Conservation (phyloP, 2,329 filamentous ascomycete species). For the Botryotinia calthae region DNA sequence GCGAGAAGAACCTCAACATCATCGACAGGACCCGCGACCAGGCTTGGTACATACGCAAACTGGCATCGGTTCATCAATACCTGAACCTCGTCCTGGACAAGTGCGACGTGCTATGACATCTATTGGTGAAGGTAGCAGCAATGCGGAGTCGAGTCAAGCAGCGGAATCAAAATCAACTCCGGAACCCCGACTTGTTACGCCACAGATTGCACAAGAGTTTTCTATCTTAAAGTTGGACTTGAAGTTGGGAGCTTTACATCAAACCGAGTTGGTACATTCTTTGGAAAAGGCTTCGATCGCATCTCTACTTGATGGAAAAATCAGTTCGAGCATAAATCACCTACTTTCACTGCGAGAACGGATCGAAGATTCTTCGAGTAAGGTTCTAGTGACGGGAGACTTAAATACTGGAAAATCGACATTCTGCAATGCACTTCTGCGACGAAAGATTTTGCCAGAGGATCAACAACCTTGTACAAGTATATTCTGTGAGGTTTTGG, state of each 20-base stretch:
- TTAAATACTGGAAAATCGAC: constrained; percentile 97
- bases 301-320: constrained; percentile 87
- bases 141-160: constrained; percentile 70
- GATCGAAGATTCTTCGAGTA: constrained; percentile 96
- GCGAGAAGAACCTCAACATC: constrained; percentile 48
- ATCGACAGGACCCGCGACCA: constrained; percentile 56
- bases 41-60: constrained; percentile 63
- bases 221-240: constrained; percentile 93
- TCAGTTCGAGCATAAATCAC: constrained; percentile 89
- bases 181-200: constrained; percentile 83
- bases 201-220: constrained; percentile 92
- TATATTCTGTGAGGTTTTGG: constrained; percentile 96
- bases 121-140: constrained; percentile 52
- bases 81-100: constrained; percentile 47
- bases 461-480: constrained; percentile 98
- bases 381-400: constrained; percentile 93
- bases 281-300: constrained; percentile 90
- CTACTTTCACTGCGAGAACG: constrained; percentile 81
- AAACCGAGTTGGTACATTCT: constrained; percentile 89
- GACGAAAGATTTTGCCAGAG: constrained; percentile 89
- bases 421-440: constrained; percentile 94
- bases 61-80: constrained; percentile 40
- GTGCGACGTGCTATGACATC: constrained; percentile 72
- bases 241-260: constrained; percentile 81
- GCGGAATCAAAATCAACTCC: constrained; percentile 58